Evolutionary conservation across 2,329 filamentous ascomycete species (phyloP).

Genomic region (Ascochyta koolunga): DNA sequence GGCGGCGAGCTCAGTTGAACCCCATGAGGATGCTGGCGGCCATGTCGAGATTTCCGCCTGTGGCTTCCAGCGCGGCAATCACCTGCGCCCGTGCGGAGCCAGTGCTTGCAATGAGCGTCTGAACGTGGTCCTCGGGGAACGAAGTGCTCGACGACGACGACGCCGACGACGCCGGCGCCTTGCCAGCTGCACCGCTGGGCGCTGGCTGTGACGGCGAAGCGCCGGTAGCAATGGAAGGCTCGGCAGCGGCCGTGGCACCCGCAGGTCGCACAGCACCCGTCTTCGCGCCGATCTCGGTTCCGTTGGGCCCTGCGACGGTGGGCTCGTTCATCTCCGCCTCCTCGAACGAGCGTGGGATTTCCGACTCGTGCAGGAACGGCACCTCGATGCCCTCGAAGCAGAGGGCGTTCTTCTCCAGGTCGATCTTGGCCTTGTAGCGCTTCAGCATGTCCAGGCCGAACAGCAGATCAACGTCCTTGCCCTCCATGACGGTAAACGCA

Average conservation of each 20-base stretch:
- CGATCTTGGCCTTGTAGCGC: conserved; percentile 90
- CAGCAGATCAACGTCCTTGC: conserved; percentile 91
- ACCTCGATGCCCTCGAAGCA: conserved; percentile 89
- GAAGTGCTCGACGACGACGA: conserved; percentile 13
- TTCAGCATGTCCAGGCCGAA: conserved; percentile 97
- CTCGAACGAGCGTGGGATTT: conserved; percentile 85
- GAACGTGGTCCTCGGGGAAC: conserved; percentile 70
- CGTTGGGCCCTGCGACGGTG: conserved; percentile 81
- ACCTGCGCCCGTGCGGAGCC: conserved; percentile 80
- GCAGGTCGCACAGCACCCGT: conserved; percentile 76
- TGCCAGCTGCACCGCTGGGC: conserved; percentile 21
- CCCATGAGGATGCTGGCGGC: conserved; percentile 80
- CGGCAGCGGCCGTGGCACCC: conserved; percentile 42
- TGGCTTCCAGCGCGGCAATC: conserved; percentile 79
- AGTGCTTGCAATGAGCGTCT: conserved; percentile 72
- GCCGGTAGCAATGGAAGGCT: conserved; percentile 24
- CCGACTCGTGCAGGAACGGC: conserved; percentile 86
- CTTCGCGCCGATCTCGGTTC: conserved; percentile 84
- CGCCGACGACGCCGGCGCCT: conserved; percentile 21
- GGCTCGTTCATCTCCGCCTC: conserved; percentile 78
- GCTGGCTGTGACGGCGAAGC: conserved; percentile 17
- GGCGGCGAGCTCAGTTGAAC: conserved; percentile 4
- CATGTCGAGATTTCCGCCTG: conserved; percentile 83
- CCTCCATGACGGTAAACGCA: conserved; percentile 99
- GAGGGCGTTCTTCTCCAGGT: conserved; percentile 81